Evolutionary conservation across 176 grass and related monocot genomes (phyloP).

Genomic region (Oryza glaberrima): DNA sequence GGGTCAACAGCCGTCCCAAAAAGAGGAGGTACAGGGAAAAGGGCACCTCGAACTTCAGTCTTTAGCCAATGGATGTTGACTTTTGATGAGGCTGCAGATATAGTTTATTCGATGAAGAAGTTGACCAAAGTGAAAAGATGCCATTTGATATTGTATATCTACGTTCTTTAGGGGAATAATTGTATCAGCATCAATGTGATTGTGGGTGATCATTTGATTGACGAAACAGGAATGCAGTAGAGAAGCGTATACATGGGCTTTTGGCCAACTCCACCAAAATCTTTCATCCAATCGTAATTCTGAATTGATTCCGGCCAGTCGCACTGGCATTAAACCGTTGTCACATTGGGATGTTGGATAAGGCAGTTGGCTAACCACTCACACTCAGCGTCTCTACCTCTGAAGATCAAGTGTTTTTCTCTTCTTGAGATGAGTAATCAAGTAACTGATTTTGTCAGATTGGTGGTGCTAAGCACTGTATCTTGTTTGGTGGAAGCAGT

Average conservation of each 20-base stretch:
- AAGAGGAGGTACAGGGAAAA: slow-evolving; percentile 2
- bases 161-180: background rate
- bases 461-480: background rate
- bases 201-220: background rate
- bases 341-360: slow-evolving; percentile 33
- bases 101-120: slow-evolving; percentile 2
- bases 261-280: slow-evolving; percentile 40
- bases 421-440: background rate
- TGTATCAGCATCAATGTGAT: slow-evolving; percentile 14
- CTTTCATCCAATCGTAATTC: slow-evolving; percentile 15
- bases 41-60: background rate
- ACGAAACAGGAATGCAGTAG: background rate
- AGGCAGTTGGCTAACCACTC: slow-evolving; percentile 50
- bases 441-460: background rate
- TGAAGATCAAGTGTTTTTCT: background rate
- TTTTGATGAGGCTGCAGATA: background rate
- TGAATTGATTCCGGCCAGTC: slow-evolving; percentile 5
- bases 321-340: slow-evolving; percentile 2
- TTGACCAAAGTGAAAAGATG: slow-evolving; percentile 40
- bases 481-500: background rate
- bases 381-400: slow-evolving; percentile 13
- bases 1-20: slow-evolving; percentile 34
- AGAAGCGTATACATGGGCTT: background rate
- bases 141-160: background rate
- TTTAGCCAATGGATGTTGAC: slow-evolving; percentile 23